Conservation (phyloP, 1,284 basidiomycete genomes). For the Pyrrhoderma noxium region DNA sequence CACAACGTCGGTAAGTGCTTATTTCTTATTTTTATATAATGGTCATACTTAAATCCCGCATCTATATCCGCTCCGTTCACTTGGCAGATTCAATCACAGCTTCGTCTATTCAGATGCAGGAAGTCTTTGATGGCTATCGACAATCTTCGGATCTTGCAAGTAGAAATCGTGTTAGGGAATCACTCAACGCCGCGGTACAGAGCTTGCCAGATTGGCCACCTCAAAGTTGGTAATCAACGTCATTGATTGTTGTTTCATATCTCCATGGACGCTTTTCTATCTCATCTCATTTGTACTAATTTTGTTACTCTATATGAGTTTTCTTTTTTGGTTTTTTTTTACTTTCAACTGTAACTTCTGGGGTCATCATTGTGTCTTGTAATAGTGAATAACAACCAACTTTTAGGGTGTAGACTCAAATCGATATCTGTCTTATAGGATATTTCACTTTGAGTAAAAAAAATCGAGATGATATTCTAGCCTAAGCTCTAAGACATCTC, state of each 20-base stretch:
- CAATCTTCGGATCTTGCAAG: conserved; percentile 49
- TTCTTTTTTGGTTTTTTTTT: too few species aligned
- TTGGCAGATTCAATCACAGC: conserved; percentile 42
- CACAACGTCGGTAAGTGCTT: conserved; percentile 38
- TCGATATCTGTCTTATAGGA: too few species aligned
- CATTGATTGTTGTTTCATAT: too few species aligned
- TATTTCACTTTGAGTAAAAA: too few species aligned
- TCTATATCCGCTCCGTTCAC: neutral
- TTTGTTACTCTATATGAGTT: too few species aligned
- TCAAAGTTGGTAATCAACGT: conserved; percentile 14
- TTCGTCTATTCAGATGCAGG: conserved; percentile 51
- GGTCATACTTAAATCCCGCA: neutral
- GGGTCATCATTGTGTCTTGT: too few species aligned
- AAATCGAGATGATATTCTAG: too few species aligned
- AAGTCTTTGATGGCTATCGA: conserved; percentile 50
- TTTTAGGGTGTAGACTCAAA: too few species aligned
- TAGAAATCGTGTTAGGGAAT: conserved; percentile 52
- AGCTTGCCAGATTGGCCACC: conserved; percentile 52
- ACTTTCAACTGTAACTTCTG: too few species aligned
- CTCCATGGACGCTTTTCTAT: too few species aligned
- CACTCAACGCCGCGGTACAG: conserved; percentile 50
- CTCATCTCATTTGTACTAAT: too few species aligned
- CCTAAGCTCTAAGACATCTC: conserved; percentile 41
- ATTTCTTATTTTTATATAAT: neutral
- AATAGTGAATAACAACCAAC: too few species aligned